phyloP scores from a whole-genome alignment of 2,329 filamentous ascomycete species.

The Alternaria gansuensis region DNA sequence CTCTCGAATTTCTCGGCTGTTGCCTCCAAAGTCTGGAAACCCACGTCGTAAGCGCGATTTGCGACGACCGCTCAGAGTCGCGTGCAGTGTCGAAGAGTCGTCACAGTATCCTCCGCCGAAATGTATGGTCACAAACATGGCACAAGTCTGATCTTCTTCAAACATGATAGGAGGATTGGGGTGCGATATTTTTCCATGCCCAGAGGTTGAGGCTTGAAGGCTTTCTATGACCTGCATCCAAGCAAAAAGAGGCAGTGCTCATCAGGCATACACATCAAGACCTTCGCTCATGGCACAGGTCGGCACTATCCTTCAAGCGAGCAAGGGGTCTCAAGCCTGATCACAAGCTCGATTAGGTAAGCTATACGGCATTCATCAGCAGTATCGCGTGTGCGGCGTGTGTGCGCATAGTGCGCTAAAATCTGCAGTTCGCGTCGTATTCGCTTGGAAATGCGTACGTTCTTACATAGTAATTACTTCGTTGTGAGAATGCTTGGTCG shows the following conservation, averaged over 20 bases:
- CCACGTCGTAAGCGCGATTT: slow-evolving; percentile 10
- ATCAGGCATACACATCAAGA: not conserved
- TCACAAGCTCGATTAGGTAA: not conserved
- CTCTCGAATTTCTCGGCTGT: not conserved
- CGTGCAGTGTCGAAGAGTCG: not conserved
- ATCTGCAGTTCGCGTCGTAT: not conserved
- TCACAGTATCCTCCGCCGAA: not conserved
- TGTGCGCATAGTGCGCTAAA: slow-evolving; percentile 9
- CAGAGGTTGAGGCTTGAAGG: not conserved
- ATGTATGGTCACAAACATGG: not conserved
- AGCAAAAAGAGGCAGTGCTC: slow-evolving; percentile 3
- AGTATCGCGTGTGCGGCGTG: slow-evolving; percentile 8
- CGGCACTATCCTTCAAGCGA: not conserved
- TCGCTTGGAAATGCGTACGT: slow-evolving; percentile 8
- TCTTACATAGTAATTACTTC: not conserved
- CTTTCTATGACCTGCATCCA: not conserved
- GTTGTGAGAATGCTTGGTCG: not conserved
- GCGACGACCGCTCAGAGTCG: not conserved
- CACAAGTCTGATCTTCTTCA: not conserved
- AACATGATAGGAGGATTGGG: slow-evolving; percentile 1
- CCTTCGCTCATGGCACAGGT: not conserved
- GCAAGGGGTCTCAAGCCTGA: not conserved
- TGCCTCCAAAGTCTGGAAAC: not conserved
- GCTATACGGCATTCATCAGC: slow-evolving; percentile 1
- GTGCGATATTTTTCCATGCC: not conserved